phyloP scores from a whole-genome alignment of 2,329 filamentous ascomycete species.

The Anisogramma anomala region DNA sequence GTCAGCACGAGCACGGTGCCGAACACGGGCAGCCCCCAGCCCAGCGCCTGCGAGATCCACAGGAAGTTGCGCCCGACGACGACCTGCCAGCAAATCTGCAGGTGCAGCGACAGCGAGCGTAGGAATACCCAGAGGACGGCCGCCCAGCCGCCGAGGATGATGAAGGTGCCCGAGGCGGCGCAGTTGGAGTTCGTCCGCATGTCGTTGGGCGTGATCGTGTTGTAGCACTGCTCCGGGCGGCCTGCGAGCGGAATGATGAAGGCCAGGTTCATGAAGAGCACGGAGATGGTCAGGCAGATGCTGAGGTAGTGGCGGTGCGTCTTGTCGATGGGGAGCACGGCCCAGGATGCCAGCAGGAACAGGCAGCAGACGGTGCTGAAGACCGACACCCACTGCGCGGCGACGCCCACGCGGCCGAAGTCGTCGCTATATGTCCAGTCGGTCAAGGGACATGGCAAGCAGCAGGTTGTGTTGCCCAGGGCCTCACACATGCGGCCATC shows the following conservation, averaged over 20 bases:
- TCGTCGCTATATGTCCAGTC: constrained; percentile 59
- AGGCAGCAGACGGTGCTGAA: constrained; percentile 57
- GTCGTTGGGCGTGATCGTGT: constrained; percentile 84
- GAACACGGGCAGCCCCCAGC: constrained; percentile 73
- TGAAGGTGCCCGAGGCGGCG: constrained; percentile 74
- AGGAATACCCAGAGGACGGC: constrained; percentile 86
- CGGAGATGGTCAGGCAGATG: constrained; percentile 67
- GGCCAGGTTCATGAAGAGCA: constrained; percentile 71
- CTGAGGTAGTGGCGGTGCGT: constrained; percentile 89
- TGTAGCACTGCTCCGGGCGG: constrained; percentile 70
- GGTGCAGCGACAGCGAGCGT: constrained; percentile 78
- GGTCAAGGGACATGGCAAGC: constrained; percentile 78
- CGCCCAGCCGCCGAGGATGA: constrained; percentile 76
- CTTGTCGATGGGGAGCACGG: constrained; percentile 70
- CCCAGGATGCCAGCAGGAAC: constrained; percentile 71
- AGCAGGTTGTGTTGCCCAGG: constrained; percentile 52
- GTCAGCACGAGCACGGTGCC: constrained; percentile 67
- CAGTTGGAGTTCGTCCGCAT: constrained; percentile 76
- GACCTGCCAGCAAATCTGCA: constrained; percentile 97
- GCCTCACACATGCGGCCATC: constrained; percentile 43
- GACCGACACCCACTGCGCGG: constrained; percentile 76
- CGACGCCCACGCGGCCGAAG: constrained; percentile 47
- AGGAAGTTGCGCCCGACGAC: constrained; percentile 83
- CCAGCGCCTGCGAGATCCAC: constrained; percentile 65
- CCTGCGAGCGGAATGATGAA: constrained; percentile 81